phyloP scores from a whole-genome alignment of 2,329 filamentous ascomycete genomes.

The Teratosphaeriaceae sp. region DNA sequence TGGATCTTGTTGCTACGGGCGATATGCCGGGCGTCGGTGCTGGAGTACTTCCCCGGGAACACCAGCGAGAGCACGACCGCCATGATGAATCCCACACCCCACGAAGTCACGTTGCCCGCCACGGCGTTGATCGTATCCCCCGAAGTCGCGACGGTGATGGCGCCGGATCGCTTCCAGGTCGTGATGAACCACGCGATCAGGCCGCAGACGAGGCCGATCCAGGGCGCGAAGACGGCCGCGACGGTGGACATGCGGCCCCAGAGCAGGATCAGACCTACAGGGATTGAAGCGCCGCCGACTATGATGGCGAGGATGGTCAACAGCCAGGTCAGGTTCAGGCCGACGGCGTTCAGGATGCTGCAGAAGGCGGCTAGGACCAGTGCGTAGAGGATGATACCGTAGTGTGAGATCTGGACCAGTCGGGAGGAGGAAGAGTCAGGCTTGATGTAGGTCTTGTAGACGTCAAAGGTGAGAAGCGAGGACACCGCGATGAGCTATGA shows the following conservation, averaged over 20 bases:
- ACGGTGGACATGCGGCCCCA: conserved; percentile 42
- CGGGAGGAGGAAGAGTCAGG: conserved; percentile 30
- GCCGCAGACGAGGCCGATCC: conserved; percentile 39
- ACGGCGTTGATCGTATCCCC: conserved; percentile 32
- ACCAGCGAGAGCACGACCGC: conserved; percentile 34
- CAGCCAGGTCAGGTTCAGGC: conserved; percentile 37
- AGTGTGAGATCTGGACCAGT: conserved; percentile 35
- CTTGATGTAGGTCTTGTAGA: conserved; percentile 39
- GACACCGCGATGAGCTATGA: conserved; percentile 36
- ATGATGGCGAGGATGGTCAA: conserved; percentile 35
- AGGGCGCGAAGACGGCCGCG: conserved; percentile 40
- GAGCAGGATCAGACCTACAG: conserved; percentile 38
- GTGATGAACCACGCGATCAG: conserved; percentile 40
- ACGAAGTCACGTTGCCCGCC: conserved; percentile 28
- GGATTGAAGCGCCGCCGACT: conserved; percentile 39
- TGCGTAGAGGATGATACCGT: conserved; percentile 35
- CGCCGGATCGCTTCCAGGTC: conserved; percentile 30
- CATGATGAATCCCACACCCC: conserved; percentile 24
- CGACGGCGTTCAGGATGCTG: conserved; percentile 32
- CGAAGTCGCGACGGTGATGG: conserved; percentile 33
- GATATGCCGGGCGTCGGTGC: conserved; percentile 33
- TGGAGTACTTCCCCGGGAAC: conserved; percentile 31
- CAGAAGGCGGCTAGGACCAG: conserved; percentile 35
- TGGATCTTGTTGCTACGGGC: conserved; percentile 34
- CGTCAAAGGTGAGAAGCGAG: conserved; percentile 36